phyloP scores from a whole-genome alignment of 345 rosid species.

The Pugionium dolabratum region DNA sequence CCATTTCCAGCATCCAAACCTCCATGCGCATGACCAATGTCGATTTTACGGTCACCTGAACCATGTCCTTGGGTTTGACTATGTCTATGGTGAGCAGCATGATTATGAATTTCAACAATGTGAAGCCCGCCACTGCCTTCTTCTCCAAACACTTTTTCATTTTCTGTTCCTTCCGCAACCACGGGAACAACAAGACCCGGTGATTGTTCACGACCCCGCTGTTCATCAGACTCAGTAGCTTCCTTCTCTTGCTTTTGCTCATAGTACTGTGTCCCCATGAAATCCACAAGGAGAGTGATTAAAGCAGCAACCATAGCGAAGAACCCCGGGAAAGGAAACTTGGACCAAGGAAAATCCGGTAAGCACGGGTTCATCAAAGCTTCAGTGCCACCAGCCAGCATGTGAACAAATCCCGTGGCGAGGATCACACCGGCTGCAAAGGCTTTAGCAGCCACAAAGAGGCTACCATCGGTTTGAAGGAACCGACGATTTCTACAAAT shows the following conservation, averaged over 20 bases:
- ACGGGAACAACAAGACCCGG: conserved; percentile 44
- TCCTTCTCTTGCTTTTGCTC: conserved; percentile 73
- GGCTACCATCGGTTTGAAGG: conserved; percentile 70
- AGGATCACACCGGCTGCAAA: conserved; percentile 93
- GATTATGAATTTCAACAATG: conserved; percentile 90
- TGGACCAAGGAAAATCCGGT: conserved; percentile 69
- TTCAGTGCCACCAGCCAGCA: conserved; percentile 62
- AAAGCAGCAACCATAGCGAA: conserved; percentile 88
- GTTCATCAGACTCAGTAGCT: conserved; percentile 42
- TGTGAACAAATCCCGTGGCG: conserved; percentile 94
- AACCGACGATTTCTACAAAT: conserved; percentile 66
- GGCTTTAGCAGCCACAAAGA: conserved; percentile 80
- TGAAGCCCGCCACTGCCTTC: conserved; percentile 85
- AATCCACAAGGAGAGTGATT: conserved; percentile 73
- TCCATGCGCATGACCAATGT: conserved; percentile 31
- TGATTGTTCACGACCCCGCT: conserved; percentile 41
- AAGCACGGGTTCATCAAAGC: conserved; percentile 68
- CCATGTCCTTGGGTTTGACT: conserved; percentile 60
- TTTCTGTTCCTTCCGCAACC: conserved; percentile 18
- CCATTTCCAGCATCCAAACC: conserved; percentile 54
- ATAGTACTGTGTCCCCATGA: conserved; percentile 86
- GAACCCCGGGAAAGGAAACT: conserved; percentile 89
- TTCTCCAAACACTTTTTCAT: conserved; percentile 73
- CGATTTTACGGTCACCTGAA: conserved; percentile 45
- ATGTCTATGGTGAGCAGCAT: conserved; percentile 83